Conservation (phyloP, 2,329 filamentous ascomycete species). For the Fusarium sp. region DNA sequence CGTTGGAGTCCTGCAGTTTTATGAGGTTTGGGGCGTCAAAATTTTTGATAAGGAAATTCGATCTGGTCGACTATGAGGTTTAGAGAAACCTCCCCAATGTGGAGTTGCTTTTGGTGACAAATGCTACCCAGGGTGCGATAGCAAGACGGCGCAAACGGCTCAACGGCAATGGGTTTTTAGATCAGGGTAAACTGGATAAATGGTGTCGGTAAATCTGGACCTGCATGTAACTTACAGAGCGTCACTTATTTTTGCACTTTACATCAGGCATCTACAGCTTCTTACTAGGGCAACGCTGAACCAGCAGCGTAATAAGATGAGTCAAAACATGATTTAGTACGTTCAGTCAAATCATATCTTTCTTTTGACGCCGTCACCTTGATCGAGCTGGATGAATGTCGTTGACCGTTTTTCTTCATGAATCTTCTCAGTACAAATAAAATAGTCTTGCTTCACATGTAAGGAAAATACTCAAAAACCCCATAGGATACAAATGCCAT, state of each 20-base stretch:
- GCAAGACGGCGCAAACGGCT: constrained; percentile 14
- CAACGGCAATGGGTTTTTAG: constrained; percentile 1
- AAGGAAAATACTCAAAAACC: not conserved
- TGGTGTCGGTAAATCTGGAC: not conserved
- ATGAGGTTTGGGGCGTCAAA: constrained; percentile 56
- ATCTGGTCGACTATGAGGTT: constrained; percentile 42
- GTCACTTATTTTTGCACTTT: not conserved
- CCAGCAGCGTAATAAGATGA: not conserved
- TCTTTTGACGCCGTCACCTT: not conserved
- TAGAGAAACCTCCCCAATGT: not conserved
- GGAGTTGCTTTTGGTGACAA: constrained; percentile 6
- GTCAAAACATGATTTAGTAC: not conserved
- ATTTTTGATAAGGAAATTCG: constrained; percentile 68
- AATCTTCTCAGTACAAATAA: not conserved
- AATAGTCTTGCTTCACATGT: not conserved
- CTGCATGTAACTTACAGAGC: not conserved
- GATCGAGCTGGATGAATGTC: not conserved
- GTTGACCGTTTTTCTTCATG: too few species aligned
- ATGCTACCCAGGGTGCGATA: not conserved
- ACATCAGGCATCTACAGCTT: not conserved
- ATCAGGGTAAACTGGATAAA: constrained; percentile 2
- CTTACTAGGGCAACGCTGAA: not conserved
- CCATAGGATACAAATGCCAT: not conserved
- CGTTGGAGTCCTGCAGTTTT: constrained; percentile 49
- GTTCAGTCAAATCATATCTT: not conserved